phyloP scores from a whole-genome alignment of 441 rosid species.

The Adansonia madagascariensis region DNA sequence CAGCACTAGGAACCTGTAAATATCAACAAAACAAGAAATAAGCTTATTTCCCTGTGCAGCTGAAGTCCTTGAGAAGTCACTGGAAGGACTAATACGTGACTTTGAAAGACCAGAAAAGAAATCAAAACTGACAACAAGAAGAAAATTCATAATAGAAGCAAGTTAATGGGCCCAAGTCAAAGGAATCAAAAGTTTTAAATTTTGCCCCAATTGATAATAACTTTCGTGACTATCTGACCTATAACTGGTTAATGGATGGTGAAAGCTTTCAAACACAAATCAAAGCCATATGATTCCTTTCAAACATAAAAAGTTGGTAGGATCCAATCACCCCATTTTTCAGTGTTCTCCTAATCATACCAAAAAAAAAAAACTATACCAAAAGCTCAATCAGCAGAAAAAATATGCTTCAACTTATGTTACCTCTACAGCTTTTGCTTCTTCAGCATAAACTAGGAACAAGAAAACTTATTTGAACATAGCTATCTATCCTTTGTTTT shows the following conservation, averaged over 20 bases:
- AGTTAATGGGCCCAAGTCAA: conserved; percentile 10
- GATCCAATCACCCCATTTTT: neutral
- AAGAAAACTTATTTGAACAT: neutral
- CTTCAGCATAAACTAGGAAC: conserved; percentile 15
- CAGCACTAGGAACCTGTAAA: conserved; percentile 90
- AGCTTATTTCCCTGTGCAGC: neutral
- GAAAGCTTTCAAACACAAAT: neutral
- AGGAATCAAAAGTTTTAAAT: conserved; percentile 13
- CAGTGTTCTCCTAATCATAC: neutral
- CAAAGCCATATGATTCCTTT: neutral
- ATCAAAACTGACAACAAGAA: neutral
- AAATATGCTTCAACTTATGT: neutral
- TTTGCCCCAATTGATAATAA: neutral
- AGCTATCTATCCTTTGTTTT: neutral
- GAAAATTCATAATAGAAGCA: neutral
- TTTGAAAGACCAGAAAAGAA: conserved; percentile 14
- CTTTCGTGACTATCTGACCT: neutral
- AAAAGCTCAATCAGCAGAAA: conserved; percentile 16
- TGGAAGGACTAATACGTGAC: neutral
- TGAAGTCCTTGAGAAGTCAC: neutral
- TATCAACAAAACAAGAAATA: conserved; percentile 22
- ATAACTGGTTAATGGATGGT: neutral
- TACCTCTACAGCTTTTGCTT: conserved; percentile 13
- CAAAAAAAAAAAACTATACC: neutral
- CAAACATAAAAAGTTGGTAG: conserved; percentile 2